These are phyloP conservation scores for Skeletonema marinoi DNA, from an alignment of 108 stramenopile genomes.

Conservation along the genomic window DNA sequence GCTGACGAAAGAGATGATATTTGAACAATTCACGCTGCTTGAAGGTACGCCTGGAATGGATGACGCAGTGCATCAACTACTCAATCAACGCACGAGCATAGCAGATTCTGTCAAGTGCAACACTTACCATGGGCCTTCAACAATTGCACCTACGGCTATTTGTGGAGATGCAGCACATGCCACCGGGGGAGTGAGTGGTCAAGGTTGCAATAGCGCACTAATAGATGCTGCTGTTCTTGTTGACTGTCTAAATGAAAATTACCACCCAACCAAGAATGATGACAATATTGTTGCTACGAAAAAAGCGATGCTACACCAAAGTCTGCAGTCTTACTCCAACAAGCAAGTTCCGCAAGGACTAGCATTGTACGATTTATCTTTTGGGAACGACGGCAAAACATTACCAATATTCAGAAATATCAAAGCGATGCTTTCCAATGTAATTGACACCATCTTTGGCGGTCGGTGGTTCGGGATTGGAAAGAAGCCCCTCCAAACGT, in stretches of 20 bases:
- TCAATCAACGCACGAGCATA: conserved; percentile 33
- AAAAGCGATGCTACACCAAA: conserved; percentile 29
- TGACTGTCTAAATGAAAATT: conserved; percentile 45
- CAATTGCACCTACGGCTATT: conserved; percentile 44
- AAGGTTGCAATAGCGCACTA: conserved; percentile 78
- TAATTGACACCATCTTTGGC: conserved; percentile 58
- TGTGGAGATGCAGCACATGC: conserved; percentile 84
- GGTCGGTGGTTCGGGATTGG: conserved; percentile 70
- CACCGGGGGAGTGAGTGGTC: conserved; percentile 80
- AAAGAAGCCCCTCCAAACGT: conserved; percentile 60
- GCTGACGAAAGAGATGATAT: conserved; percentile 32
- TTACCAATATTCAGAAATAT: conserved; percentile 40
- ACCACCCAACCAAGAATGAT: background rate
- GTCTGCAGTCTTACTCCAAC: conserved; percentile 60
- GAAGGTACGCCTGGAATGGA: conserved; percentile 41
- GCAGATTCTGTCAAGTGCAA: conserved; percentile 74
- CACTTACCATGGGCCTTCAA: conserved; percentile 48
- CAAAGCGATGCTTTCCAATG: conserved; percentile 25
- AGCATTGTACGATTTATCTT: conserved; percentile 78
- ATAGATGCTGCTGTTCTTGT: conserved; percentile 59
- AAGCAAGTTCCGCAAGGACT: conserved; percentile 72
- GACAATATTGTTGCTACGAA: conserved; percentile 4
- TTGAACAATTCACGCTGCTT: conserved; percentile 60
- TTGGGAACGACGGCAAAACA: conserved; percentile 53
- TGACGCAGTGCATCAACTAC: conserved; percentile 53